A percentile compares a stretch with the other conserved stretches of the same genome.
Conservation (phyloP, 257 asterid species). For the Eustoma russellianum region DNA sequence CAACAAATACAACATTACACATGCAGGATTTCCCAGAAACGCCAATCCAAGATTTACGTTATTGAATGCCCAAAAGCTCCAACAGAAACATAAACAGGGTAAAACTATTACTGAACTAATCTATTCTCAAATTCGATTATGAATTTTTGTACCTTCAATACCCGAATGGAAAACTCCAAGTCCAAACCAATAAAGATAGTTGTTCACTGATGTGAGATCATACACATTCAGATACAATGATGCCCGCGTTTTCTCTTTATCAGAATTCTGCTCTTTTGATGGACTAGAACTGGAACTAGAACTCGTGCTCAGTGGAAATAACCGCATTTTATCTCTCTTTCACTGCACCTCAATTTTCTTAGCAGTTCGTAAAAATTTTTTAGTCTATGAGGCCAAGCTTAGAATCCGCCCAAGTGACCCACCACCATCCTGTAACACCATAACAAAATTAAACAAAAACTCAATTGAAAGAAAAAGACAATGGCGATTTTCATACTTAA, state of each 20-base stretch:
- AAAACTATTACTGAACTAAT: too few relatives aligned
- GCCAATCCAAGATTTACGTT: too few relatives aligned
- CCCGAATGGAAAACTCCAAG: conserved; percentile 86
- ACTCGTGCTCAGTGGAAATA: conserved; percentile 54
- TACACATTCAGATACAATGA: conserved; percentile 62
- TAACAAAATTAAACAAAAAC: conserved; percentile 1
- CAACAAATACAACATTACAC: too few relatives aligned
- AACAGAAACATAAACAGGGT: too few relatives aligned
- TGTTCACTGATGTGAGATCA: conserved; percentile 74
- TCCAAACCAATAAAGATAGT: conserved; percentile 79
- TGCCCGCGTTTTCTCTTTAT: conserved; percentile 40
- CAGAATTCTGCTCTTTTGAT: conserved; percentile 30
- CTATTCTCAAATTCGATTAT: neutral
- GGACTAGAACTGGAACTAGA: conserved; percentile 32
- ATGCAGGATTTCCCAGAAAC: too few relatives aligned
- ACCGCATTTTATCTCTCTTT: conserved; percentile 41
- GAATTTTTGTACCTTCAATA: conserved; percentile 53
- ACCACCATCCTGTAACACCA: conserved; percentile 2
- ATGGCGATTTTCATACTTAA: too few relatives aligned
- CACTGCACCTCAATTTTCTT: conserved; percentile 12
- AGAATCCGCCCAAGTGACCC: conserved; percentile 3
- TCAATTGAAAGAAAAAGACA: too few relatives aligned
- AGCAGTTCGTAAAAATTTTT: neutral
- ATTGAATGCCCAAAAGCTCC: too few relatives aligned
- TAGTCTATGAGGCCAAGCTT: conserved; percentile 11